Evolutionary conservation across 148 eudicot species (phyloP).

Genomic region (Polygonum aviculare): DNA sequence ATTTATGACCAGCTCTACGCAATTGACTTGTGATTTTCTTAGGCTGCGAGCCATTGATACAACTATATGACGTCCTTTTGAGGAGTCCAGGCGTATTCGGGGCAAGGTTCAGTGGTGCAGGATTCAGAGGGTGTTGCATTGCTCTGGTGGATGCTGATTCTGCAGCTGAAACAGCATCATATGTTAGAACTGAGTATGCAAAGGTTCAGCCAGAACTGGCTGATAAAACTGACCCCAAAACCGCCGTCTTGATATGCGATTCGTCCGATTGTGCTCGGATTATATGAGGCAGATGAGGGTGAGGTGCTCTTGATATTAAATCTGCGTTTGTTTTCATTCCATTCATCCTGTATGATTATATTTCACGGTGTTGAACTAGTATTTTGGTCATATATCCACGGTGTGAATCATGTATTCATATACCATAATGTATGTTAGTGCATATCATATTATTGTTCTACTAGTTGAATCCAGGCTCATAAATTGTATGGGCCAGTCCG

Average conservation of each 20-base stretch:
- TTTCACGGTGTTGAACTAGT: background rate
- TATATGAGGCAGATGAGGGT: conserved; percentile 19
- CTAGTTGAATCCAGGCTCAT: background rate
- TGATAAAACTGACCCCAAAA: conserved; percentile 37
- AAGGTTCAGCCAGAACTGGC: conserved; percentile 64
- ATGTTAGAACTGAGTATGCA: conserved; percentile 48
- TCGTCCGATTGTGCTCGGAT: conserved; percentile 72
- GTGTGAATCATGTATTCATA: background rate
- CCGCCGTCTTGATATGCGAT: conserved; percentile 62
- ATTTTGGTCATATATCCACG: background rate
- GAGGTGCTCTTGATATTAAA: background rate
- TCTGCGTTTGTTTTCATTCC: background rate
- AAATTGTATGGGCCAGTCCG: too few species aligned
- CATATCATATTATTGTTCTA: background rate
- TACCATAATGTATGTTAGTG: background rate
- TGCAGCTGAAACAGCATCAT: conserved; percentile 58
- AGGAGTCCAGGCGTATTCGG: conserved; percentile 80
- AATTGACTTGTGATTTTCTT: conserved; percentile 7
- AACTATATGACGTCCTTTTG: conserved; percentile 67
- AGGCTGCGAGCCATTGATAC: conserved; percentile 89
- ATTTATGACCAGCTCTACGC: background rate
- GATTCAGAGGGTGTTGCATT: conserved; percentile 92
- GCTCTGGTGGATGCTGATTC: conserved; percentile 64
- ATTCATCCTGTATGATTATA: background rate
- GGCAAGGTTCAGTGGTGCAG: conserved; percentile 96